phyloP scores from a whole-genome alignment of 1,139 yeast genomes.

The Geotrichum cucujoidarum region DNA sequence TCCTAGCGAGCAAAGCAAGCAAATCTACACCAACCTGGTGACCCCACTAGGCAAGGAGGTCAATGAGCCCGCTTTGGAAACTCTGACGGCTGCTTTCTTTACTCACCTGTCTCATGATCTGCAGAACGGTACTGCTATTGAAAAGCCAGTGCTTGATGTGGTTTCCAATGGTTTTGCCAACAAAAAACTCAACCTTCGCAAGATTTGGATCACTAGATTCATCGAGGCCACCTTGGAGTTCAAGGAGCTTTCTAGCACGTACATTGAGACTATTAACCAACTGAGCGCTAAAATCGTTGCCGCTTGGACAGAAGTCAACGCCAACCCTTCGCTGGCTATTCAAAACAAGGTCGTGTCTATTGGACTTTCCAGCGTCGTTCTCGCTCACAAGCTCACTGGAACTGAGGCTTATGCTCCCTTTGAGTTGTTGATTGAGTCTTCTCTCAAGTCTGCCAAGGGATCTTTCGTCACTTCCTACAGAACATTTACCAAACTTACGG shows the following conservation, averaged over 20 bases:
- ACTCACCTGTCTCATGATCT: slow-evolving; percentile 38
- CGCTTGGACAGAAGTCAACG: slow-evolving; percentile 39
- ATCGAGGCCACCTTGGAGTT: slow-evolving; percentile 36
- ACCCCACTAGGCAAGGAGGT: slow-evolving; percentile 64
- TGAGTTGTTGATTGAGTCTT: slow-evolving; percentile 13
- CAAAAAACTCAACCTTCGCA: slow-evolving; percentile 56
- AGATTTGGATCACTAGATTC: slow-evolving; percentile 60
- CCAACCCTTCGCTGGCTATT: slow-evolving; percentile 30
- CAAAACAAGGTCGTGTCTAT: slow-evolving; percentile 33
- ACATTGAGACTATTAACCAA: slow-evolving; percentile 29
- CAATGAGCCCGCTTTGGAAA: slow-evolving; percentile 59
- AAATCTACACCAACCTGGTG: slow-evolving; percentile 44
- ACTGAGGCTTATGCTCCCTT: slow-evolving; percentile 18
- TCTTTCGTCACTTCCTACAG: slow-evolving; percentile 23
- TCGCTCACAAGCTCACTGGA: slow-evolving; percentile 24
- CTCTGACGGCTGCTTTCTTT: slow-evolving; percentile 49
- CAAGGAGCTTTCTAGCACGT: slow-evolving; percentile 20
- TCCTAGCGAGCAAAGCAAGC: slow-evolving; percentile 29
- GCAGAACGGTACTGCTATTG: slow-evolving; percentile 19
- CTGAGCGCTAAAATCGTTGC: slow-evolving; percentile 39
- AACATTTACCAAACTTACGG: slow-evolving; percentile 24
- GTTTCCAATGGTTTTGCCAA: slow-evolving; percentile 59
- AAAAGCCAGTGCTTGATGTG: slow-evolving; percentile 32
- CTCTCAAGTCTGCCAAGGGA: slow-evolving; percentile 23
- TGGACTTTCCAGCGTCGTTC: slow-evolving; percentile 33